Percentiles rank a stretch among this genome's conserved stretches.
Evolutionary conservation across 2,329 filamentous ascomycete species (phyloP).

Genomic region (Coleophoma eucalyptorum): DNA sequence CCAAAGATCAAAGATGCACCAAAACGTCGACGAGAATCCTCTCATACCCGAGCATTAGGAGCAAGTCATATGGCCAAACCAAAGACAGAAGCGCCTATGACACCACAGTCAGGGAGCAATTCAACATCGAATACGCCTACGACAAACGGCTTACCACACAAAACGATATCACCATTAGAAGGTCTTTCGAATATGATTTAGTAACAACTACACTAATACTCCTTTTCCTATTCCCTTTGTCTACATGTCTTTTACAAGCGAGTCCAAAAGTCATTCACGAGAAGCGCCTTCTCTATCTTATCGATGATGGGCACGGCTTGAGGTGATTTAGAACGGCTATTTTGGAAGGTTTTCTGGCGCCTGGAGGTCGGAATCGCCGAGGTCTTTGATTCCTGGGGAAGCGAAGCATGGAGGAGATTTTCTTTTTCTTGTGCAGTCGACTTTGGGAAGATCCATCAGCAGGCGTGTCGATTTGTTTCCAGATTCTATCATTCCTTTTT

Average conservation of each 20-base stretch:
- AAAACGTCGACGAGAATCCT: constrained; percentile 63
- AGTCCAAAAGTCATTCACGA: neutral
- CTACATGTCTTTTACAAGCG: too few species aligned
- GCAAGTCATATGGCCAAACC: constrained; percentile 41
- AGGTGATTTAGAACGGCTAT: neutral
- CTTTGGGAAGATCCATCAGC: neutral
- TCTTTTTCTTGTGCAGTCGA: neutral
- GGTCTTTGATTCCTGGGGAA: neutral
- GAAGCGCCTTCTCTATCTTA: neutral
- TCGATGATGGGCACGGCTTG: neutral
- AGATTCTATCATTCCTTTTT: neutral
- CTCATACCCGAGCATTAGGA: constrained; percentile 34
- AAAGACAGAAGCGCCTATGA: constrained; percentile 40
- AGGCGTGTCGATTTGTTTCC: neutral
- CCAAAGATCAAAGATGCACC: constrained; percentile 68
- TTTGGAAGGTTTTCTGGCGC: neutral
- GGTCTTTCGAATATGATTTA: constrained; percentile 44
- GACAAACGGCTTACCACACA: constrained; percentile 5
- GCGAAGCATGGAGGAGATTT: neutral
- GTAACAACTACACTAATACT: constrained; percentile 7
- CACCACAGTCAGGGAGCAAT: constrained; percentile 36
- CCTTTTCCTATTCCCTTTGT: neutral
- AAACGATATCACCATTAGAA: constrained; percentile 33
- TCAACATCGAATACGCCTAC: constrained; percentile 36
- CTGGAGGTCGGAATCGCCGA: neutral